Evolutionary conservation across 768 basidiomycete species (phyloP).

Genomic region (Hypholoma fasciculare): DNA sequence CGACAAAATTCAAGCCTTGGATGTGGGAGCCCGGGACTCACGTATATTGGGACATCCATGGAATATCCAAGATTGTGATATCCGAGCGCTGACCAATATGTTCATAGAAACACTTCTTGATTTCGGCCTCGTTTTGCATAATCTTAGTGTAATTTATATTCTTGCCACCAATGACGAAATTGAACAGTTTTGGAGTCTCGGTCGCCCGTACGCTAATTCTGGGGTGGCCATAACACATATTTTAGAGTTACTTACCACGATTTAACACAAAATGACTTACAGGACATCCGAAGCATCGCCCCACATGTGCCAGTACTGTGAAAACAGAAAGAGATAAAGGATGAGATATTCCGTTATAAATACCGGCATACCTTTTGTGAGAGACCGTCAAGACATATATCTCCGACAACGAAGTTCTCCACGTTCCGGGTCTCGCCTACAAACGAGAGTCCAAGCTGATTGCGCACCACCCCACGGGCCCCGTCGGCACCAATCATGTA

Average conservation of each 20-base stretch:
- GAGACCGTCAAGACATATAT: slow-evolving; percentile 42
- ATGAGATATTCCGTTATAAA: not conserved
- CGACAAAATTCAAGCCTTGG: not conserved
- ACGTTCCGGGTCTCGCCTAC: slow-evolving; percentile 37
- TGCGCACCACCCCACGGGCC: slow-evolving; percentile 42
- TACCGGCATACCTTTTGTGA: slow-evolving; percentile 31
- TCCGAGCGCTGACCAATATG: slow-evolving; percentile 24
- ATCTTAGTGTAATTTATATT: slow-evolving; percentile 18
- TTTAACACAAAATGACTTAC: slow-evolving; percentile 21
- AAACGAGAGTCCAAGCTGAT: slow-evolving; percentile 38
- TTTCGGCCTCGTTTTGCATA: slow-evolving; percentile 11
- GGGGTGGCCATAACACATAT: not conserved
- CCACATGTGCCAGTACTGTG: slow-evolving; percentile 51
- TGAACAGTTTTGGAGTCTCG: slow-evolving; percentile 19
- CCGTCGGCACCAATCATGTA: slow-evolving; percentile 48
- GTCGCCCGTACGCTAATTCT: slow-evolving; percentile 22
- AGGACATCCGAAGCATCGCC: slow-evolving; percentile 33
- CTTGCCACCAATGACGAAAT: slow-evolving; percentile 20
- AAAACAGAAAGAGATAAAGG: not conserved
- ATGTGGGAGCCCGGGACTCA: slow-evolving; percentile 8
- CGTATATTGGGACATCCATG: slow-evolving; percentile 35
- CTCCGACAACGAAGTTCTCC: slow-evolving; percentile 38
- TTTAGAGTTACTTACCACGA: not conserved
- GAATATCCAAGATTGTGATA: slow-evolving; percentile 26
- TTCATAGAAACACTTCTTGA: slow-evolving; percentile 24